A percentile compares a stretch with the other conserved stretches of the same genome.
These are phyloP conservation scores for Daldinia grandis DNA, from an alignment of 495 filamentous ascomycete species.

Conservation along the genomic window DNA sequence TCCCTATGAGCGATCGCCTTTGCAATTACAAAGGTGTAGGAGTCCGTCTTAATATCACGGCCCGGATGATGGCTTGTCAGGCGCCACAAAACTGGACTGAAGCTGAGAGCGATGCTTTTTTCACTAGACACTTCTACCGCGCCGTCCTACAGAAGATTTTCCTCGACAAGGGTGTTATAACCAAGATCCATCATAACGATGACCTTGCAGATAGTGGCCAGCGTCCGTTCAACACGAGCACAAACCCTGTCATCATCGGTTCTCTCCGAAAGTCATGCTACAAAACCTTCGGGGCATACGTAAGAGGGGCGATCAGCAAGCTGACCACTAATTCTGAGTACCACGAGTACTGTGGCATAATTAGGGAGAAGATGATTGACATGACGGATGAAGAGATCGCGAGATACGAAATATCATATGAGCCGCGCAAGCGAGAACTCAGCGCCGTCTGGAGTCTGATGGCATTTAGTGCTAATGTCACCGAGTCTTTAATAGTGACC, in stretches of 20 bases:
- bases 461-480: slow-evolving; percentile 89
- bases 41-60: slow-evolving; percentile 90
- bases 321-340: slow-evolving; percentile 67
- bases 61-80: slow-evolving; percentile 95
- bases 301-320: slow-evolving; percentile 80
- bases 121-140: slow-evolving; percentile 93
- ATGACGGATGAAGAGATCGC: slow-evolving; percentile 78
- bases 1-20: slow-evolving; percentile 86
- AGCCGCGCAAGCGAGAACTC: slow-evolving; percentile 77
- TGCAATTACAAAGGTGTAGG: slow-evolving; percentile 68
- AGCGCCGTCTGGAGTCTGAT: slow-evolving; percentile 91
- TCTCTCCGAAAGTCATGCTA: slow-evolving; percentile 84
- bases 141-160: slow-evolving; percentile 90
- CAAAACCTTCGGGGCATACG: slow-evolving; percentile 76
- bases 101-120: slow-evolving; percentile 83
- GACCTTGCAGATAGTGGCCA: slow-evolving; percentile 46
- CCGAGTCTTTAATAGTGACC: slow-evolving; percentile 88
- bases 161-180: slow-evolving; percentile 78
- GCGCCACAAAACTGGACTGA: slow-evolving; percentile 91
- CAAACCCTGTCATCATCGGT: slow-evolving; percentile 84
- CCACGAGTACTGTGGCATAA: slow-evolving; percentile 59
- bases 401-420: slow-evolving; percentile 70
- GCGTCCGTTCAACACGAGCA: slow-evolving; percentile 62
- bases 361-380: slow-evolving; percentile 66
- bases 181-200: slow-evolving; percentile 60